These are phyloP conservation scores for Aspergillus aculeatus DNA, from an alignment of 2,329 filamentous ascomycete genomes.

Conservation along the genomic window DNA sequence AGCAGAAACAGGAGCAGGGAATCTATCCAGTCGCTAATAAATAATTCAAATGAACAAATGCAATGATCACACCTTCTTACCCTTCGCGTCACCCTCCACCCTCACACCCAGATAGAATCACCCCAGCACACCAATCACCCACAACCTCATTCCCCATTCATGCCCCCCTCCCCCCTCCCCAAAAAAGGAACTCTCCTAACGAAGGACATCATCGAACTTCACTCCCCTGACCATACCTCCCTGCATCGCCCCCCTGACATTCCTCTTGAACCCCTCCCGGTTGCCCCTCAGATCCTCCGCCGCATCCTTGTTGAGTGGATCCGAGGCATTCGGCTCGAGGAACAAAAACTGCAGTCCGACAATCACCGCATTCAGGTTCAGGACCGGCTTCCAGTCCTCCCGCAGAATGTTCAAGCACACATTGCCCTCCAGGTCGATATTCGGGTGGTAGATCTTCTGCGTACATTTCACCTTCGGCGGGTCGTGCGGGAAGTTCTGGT, in stretches of 20 bases:
- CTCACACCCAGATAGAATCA: not conserved
- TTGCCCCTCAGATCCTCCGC: conserved; percentile 87
- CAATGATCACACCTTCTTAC: conserved; percentile 1
- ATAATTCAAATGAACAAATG: conserved; percentile 28
- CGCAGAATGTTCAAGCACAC: conserved; percentile 96
- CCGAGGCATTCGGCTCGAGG: conserved; percentile 93
- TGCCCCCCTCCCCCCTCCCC: not conserved
- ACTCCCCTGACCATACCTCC: conserved; percentile 74
- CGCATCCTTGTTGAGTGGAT: conserved; percentile 97
- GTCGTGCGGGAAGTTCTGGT: conserved; percentile 94
- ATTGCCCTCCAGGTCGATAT: conserved; percentile 96
- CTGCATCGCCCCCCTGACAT: conserved; percentile 79
- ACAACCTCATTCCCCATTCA: not conserved
- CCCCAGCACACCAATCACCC: not conserved
- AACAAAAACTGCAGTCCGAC: conserved; percentile 95
- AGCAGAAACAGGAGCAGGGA: conserved; percentile 19
- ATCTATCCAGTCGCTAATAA: conserved; percentile 36
- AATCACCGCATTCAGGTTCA: conserved; percentile 95
- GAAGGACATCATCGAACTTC: conserved; percentile 75
- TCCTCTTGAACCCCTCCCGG: conserved; percentile 84
- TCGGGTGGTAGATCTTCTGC: conserved; percentile 98
- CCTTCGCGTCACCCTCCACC: not conserved
- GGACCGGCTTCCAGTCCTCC: conserved; percentile 98
- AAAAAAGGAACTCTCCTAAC: conserved; percentile 25
- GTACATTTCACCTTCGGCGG: conserved; percentile 95